These are phyloP conservation scores for Volvox reticuliferus DNA, from an alignment of 139 green algal species.

Conservation along the genomic window DNA sequence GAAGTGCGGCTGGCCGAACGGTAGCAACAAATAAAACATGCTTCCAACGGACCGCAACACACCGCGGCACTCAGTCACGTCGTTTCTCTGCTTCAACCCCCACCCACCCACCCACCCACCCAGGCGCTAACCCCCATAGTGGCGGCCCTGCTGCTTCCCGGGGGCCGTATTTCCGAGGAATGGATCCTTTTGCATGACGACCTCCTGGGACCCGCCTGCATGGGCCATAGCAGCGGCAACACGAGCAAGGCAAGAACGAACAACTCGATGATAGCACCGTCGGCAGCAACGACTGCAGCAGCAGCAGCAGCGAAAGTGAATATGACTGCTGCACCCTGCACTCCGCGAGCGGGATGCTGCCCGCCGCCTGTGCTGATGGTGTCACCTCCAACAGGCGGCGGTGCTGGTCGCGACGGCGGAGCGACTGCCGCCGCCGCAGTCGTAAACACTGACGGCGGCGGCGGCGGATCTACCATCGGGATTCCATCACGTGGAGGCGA, in stretches of 20 bases:
- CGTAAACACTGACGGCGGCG: neutral
- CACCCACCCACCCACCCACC: no score
- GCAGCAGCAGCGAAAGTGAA: neutral
- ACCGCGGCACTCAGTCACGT: neutral
- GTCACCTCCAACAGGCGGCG: neutral
- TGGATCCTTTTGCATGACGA: constrained; percentile 22
- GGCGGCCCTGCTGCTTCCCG: constrained; percentile 5
- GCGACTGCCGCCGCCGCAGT: neutral
- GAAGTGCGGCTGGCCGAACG: no score
- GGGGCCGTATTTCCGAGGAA: neutral
- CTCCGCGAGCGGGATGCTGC: neutral
- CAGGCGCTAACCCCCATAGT: constrained; percentile 16
- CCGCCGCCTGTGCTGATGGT: neutral
- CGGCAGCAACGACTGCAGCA: neutral
- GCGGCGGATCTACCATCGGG: neutral
- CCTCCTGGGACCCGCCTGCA: neutral
- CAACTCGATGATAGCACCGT: neutral
- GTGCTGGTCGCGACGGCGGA: neutral
- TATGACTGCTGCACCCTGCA: neutral
- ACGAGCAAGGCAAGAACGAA: neutral
- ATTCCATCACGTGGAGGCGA: no score
- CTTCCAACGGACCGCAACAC: no score
- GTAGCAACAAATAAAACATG: no score
- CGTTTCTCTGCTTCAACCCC: no score
- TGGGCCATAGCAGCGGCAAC: neutral